Evolutionary conservation across 1,284 basidiomycete genomes (phyloP).

Genomic region (Pholiota adiposa): DNA sequence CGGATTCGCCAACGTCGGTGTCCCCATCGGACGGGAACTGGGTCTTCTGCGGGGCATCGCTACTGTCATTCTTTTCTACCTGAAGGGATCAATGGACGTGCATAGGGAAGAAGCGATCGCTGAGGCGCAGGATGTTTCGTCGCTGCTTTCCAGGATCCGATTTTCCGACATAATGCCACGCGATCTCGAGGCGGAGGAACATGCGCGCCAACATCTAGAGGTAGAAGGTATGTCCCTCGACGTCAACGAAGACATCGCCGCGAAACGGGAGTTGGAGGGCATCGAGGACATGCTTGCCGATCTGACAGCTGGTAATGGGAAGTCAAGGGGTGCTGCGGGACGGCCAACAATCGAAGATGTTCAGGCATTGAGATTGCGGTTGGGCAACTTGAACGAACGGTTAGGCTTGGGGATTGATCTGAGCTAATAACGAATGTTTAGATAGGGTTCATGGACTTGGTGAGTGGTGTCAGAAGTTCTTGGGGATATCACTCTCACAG

Average conservation of each 20-base stretch:
- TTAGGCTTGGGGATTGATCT: constrained; percentile 37
- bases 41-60: constrained; percentile 72
- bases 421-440: constrained; percentile 3
- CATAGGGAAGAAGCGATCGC: constrained; percentile 22
- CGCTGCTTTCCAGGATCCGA: constrained; percentile 57
- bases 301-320: constrained; percentile 40
- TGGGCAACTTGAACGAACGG: constrained; percentile 38
- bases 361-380: constrained; percentile 40
- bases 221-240: constrained; percentile 38
- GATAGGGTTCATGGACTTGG: background rate
- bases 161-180: constrained; percentile 70
- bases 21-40: constrained; percentile 73
- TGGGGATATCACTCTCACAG: no score
- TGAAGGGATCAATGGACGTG: constrained; percentile 34
- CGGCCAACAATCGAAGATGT: constrained; percentile 52
- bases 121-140: constrained; percentile 57
- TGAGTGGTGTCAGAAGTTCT: background rate
- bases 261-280: constrained; percentile 53
- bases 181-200: constrained; percentile 73
- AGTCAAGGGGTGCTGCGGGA: constrained; percentile 16
- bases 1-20: constrained; percentile 75
- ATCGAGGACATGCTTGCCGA: constrained; percentile 59
- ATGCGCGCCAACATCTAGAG: constrained; percentile 67
- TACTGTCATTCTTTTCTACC: constrained; percentile 60
- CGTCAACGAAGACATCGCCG: constrained; percentile 45